These are phyloP conservation scores for Ambrosia artemisiifolia DNA, from an alignment of 129 eudicot species.

Conservation along the genomic window DNA sequence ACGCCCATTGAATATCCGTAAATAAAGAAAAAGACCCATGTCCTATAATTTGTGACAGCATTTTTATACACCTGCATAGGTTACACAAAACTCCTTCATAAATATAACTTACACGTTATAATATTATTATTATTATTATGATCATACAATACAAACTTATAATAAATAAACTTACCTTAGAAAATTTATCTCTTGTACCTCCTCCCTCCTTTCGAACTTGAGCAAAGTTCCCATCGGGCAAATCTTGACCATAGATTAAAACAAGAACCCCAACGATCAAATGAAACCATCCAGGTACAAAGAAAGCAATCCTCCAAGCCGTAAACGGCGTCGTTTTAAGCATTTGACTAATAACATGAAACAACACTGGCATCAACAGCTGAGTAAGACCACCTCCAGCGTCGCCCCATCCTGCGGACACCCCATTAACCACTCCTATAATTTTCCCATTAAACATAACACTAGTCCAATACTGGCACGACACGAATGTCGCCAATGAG, in stretches of 20 bases:
- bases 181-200: conserved; percentile 35
- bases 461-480: conserved; percentile 51
- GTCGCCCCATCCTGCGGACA: conserved; percentile 54
- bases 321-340: conserved; percentile 26
- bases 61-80: conserved; percentile 24
- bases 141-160: background rate
- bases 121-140: background rate
- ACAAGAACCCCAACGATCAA: conserved; percentile 35
- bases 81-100: background rate
- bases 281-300: conserved; percentile 42
- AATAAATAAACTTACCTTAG: conserved; percentile 11
- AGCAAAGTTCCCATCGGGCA: conserved; percentile 51
- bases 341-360: conserved; percentile 23
- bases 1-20: conserved; percentile 41
- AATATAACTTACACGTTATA: background rate
- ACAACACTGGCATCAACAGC: conserved; percentile 40
- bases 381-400: conserved; percentile 46
- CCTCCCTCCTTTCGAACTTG: conserved; percentile 35
- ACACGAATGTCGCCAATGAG: conserved; percentile 40
- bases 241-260: conserved; percentile 41
- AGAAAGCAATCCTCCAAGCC: conserved; percentile 50
- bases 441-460: conserved; percentile 47
- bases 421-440: conserved; percentile 48
- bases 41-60: conserved; percentile 30
- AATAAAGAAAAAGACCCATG: conserved; percentile 31